Percentiles rank a stretch among this genome's conserved stretches.
Conservation (phyloP, 331 rosid species). For the Erythrophleum ivorense region DNA sequence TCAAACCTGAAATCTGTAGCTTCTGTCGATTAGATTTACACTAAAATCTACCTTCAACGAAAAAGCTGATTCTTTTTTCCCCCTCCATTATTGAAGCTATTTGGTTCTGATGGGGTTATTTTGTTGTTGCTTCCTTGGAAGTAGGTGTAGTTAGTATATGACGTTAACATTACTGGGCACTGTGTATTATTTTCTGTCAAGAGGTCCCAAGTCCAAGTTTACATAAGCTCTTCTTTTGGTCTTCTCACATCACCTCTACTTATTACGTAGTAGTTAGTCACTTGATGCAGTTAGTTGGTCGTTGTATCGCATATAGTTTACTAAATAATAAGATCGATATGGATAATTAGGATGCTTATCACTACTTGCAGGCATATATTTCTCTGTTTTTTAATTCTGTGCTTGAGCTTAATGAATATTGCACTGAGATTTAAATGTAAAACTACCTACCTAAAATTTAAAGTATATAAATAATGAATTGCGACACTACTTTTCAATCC, state of each 20-base stretch:
- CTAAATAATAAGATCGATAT: conserved; percentile 12
- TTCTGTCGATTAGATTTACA: conserved; percentile 26
- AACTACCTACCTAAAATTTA: neutral
- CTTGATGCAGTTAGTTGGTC: conserved; percentile 32
- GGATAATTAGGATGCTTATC: conserved; percentile 14
- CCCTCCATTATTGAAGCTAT: neutral
- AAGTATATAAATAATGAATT: neutral
- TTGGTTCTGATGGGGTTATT: neutral
- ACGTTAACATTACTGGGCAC: conserved; percentile 23
- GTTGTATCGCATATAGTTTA: conserved; percentile 28
- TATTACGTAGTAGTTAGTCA: conserved; percentile 5
- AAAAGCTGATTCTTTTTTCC: neutral
- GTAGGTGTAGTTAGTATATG: conserved; percentile 16
- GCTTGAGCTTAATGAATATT: neutral
- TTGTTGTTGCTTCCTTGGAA: conserved; percentile 31
- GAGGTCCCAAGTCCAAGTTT: conserved; percentile 41
- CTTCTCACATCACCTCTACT: neutral
- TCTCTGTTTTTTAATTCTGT: neutral
- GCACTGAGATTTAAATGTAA: conserved; percentile 14
- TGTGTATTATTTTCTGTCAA: conserved; percentile 24
- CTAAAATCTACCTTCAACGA: neutral
- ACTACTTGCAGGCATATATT: neutral
- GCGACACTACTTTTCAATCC: conserved; percentile 1
- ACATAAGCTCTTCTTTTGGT: conserved; percentile 21
- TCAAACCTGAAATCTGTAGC: conserved; percentile 35